phyloP scores from a whole-genome alignment of 176 grass and related monocot species.

The Ananas comosus region DNA sequence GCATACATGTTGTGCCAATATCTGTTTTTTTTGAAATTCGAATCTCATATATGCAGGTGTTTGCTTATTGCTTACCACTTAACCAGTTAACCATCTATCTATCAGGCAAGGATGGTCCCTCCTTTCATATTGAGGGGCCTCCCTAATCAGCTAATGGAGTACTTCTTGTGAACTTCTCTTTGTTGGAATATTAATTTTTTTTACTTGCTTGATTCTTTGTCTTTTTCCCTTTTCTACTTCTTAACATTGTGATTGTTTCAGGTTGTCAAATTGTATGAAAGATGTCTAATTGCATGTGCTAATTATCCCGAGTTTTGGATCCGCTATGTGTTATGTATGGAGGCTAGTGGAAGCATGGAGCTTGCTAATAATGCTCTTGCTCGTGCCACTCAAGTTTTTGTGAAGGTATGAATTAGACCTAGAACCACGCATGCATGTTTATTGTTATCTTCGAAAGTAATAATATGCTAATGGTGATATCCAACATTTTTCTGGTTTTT shows the following conservation, averaged over 20 bases:
- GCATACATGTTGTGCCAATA: conserved; percentile 64
- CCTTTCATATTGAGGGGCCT: conserved; percentile 85
- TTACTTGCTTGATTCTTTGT: conserved; percentile 4
- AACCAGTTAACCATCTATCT: conserved; percentile 98
- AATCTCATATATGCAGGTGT: conserved; percentile 99
- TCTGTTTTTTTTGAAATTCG: conserved; percentile 68
- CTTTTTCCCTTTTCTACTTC: conserved; percentile 11
- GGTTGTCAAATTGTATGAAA: conserved; percentile 98
- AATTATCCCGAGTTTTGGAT: conserved; percentile 97
- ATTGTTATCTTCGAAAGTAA: not conserved
- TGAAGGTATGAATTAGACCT: conserved; percentile 60
- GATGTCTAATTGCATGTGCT: conserved; percentile 93
- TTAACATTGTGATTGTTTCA: conserved; percentile 44
- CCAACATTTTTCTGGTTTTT: not conserved
- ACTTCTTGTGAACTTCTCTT: conserved; percentile 81
- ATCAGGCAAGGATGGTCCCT: conserved; percentile 90
- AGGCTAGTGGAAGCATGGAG: conserved; percentile 74
- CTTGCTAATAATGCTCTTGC: conserved; percentile 93
- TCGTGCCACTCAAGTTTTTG: conserved; percentile 95
- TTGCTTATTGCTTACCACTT: conserved; percentile 99
- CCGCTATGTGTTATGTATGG: conserved; percentile 93
- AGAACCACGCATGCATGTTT: not conserved
- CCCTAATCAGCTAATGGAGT: conserved; percentile 94
- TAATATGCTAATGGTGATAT: not conserved
- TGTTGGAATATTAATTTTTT: conserved; percentile 39